These are phyloP conservation scores for Colletotrichum lini DNA, from an alignment of 2,329 filamentous ascomycete species.

Conservation along the genomic window DNA sequence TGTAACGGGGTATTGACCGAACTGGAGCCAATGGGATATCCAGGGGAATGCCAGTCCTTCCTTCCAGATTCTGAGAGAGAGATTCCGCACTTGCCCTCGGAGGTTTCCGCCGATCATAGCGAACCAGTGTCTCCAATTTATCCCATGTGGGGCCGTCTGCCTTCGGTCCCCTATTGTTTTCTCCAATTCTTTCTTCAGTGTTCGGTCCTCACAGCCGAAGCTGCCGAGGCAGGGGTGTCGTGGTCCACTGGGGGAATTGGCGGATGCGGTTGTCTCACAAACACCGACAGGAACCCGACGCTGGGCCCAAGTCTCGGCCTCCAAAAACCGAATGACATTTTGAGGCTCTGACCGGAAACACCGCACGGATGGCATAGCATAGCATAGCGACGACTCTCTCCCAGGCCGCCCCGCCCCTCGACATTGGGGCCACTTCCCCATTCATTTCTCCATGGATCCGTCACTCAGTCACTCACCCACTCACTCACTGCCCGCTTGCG, in stretches of 20 bases:
- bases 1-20: not conserved
- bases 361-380: conserved; percentile 4
- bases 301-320: conserved; percentile 3
- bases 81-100: conserved; percentile 4
- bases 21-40: not conserved
- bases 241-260: too few relatives aligned
- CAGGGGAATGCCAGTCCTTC: not conserved
- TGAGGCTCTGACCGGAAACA: conserved; percentile 12
- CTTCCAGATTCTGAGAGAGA: not conserved
- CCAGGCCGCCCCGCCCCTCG: conserved; percentile 18
- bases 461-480: not conserved
- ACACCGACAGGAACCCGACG: conserved; percentile 24
- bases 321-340: conserved; percentile 12
- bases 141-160: not conserved
- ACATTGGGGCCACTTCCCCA: conserved; percentile 31
- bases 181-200: conserved; percentile 4
- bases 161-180: not conserved
- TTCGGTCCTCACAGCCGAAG: conserved; percentile 27
- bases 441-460: conserved; percentile 35
- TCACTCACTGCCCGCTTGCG: not conserved
- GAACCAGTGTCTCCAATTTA: conserved; percentile 20
- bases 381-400: conserved; percentile 10
- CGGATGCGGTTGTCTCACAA: not conserved
- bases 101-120: conserved; percentile 27
- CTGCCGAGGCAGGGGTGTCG: conserved; percentile 24